Evolutionary conservation across 306 rosid genomes (phyloP).

Genomic region (Mimosa bimucronata): DNA sequence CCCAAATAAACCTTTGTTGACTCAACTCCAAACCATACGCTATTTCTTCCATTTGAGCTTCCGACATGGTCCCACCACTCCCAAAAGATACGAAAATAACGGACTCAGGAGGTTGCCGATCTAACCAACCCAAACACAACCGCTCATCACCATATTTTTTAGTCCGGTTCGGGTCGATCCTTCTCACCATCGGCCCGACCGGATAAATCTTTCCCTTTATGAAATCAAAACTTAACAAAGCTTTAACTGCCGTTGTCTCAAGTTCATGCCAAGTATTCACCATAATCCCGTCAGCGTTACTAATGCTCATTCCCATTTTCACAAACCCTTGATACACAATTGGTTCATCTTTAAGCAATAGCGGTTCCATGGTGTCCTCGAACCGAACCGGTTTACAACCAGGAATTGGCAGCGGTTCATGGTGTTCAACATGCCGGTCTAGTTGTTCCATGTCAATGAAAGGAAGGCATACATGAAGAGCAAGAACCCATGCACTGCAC

Average conservation of each 20-base stretch:
- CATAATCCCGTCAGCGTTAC: conserved; percentile 39
- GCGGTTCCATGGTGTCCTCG: conserved; percentile 34
- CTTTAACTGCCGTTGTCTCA: background rate
- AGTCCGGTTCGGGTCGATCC: background rate
- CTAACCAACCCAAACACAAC: background rate
- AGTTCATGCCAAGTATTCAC: conserved; percentile 49
- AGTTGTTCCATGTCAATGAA: background rate
- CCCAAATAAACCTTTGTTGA: background rate
- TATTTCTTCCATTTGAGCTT: background rate
- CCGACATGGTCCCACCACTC: background rate
- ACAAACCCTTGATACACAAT: conserved; percentile 13
- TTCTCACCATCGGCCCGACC: conserved; percentile 46
- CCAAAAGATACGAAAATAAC: background rate
- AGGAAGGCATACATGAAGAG: background rate
- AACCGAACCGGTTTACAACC: background rate
- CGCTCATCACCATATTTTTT: too few relatives aligned
- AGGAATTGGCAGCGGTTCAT: background rate
- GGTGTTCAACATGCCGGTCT: background rate
- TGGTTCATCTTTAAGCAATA: conserved; percentile 34
- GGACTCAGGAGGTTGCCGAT: background rate
- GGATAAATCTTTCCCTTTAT: conserved; percentile 32
- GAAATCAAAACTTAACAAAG: conserved; percentile 3
- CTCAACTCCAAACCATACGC: background rate
- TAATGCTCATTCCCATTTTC: background rate
- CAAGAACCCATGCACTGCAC: background rate